Base-by-base conservation (phyloP, 768 basidiomycete genomes). In the Royoungia palumana region DNA sequence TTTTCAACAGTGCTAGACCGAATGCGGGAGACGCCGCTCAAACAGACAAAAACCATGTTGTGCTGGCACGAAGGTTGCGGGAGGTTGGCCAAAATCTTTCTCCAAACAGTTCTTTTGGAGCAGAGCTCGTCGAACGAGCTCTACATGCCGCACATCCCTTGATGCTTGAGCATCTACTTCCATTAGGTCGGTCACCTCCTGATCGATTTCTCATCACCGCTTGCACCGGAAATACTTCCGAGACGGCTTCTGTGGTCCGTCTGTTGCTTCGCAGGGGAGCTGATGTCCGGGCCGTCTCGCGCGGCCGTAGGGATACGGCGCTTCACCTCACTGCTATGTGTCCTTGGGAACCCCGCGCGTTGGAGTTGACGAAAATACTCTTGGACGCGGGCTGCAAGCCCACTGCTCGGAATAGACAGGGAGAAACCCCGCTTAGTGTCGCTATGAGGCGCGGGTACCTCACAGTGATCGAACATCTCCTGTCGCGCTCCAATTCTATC, bases 1-100 rank as follows among this genome's bases (percentile, higher is more conserved):
- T 50, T 13, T 50, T 50, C 44, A 50, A 35, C 12, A 50, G 43
- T 11, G 44, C 43, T 5, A 45, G 49, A 19, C 49, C 49, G 1
- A 13, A 41, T 32, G 32, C 49, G 4, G 43, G 43, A 5, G 42
- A 40, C 32, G 30, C 3, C 30, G 28, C n/a, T 25, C 10, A 34
- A 16, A n/a, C 20, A 5, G 49, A 50, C 4, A 24, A 40, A 13
- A 38, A 45, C 17, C 38, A 45, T 8, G 20, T 45, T 21, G 8
- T n/a, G 0, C 32, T 50, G 4, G 49, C 44, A 17, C 44, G 24
- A 14, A 50, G 24, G 27, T 39, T 50, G 4, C 19, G 30, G 9
- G 9, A 35, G 24, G 3, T 36, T 6, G 49, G 44, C 14, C 25
- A n/a, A 10, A 19, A 35, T 32, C 22, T 45, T n/a, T 39, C 49